Base-by-base conservation (phyloP, 208 protist species). In the Perkinsela sp. region DNA sequence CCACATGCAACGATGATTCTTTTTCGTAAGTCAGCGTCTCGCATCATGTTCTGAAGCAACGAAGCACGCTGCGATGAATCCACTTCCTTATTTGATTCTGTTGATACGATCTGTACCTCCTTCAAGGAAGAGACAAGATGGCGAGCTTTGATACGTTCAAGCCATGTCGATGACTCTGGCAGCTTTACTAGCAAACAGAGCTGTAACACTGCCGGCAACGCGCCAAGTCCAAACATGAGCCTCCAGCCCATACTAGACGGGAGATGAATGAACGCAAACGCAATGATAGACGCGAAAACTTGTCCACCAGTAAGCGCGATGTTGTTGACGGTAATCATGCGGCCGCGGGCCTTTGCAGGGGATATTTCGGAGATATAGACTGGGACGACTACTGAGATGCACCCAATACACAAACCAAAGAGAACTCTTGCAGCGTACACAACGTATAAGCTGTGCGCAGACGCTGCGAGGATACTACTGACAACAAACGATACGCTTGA, bases 311-410 rank as follows among this genome's bases (percentile, higher is more conserved):
- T 91, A 28, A 93, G 71, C 48, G 80, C 90, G 32, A 93, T 72
- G 71, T 81, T 91, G 75, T 93, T 93, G 15, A 90, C 71, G 48
- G 90, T 86, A 69, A 93, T 84, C 29, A 85, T 78, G 31, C 80
- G 77, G 22, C 89, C 89, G n/a, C 89, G 82, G 32, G 77, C 73
- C 68, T 76, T 72, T 1, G 85, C 74, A 28, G 83, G 73, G 6
- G 85, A 88, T 22, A 91, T 81, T 73, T 93, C 89, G 0, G 85
- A 83, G 15, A 93, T 74, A 75, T 92, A 92, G 40, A 93, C 82
- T 15, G 89, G 89, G 71, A 92, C 86, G 6, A 83, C 89, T n/a
- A 82, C 85, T 48, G 84, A 88, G 71, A 83, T 81, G 31, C 91
- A 78, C 48, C 89, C 89, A 57, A 93, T 83, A 2, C 77, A 85